Evolutionary conservation across 2,329 filamentous ascomycete genomes (phyloP).

Genomic region (Alternaria sp.): DNA sequence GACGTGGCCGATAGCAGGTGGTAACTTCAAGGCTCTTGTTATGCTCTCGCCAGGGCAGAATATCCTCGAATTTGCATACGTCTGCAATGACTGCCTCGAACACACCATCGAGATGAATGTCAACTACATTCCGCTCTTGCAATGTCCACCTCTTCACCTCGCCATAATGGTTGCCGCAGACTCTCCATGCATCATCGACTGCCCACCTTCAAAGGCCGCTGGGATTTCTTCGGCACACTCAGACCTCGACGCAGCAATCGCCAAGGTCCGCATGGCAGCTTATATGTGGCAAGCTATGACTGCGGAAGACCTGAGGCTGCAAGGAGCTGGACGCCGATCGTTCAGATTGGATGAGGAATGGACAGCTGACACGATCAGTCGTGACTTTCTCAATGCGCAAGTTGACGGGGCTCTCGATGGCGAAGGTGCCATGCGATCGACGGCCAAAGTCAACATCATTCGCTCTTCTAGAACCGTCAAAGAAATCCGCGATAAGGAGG

Average conservation of each 20-base stretch:
- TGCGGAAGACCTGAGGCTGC: slow-evolving; percentile 41
- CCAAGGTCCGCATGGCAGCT: slow-evolving; percentile 46
- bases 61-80: slow-evolving; percentile 28
- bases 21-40: slow-evolving; percentile 44
- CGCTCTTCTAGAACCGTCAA: slow-evolving; percentile 33
- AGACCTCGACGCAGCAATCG: slow-evolving; percentile 39
- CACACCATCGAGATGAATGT: slow-evolving; percentile 23
- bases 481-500: slow-evolving; percentile 29
- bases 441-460: slow-evolving; percentile 40
- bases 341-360: slow-evolving; percentile 47
- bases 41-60: slow-evolving; percentile 41
- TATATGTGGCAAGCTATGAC: slow-evolving; percentile 50
- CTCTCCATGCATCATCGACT: slow-evolving; percentile 43
- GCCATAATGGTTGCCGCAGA: slow-evolving; percentile 46
- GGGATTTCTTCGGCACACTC: slow-evolving; percentile 37
- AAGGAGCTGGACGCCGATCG: slow-evolving; percentile 36
- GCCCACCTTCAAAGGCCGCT: slow-evolving; percentile 36
- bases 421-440: slow-evolving; percentile 33
- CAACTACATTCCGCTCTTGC: slow-evolving; percentile 42
- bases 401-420: slow-evolving; percentile 16
- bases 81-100: slow-evolving; percentile 27
- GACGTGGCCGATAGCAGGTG: slow-evolving; percentile 47
- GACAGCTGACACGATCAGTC: slow-evolving; percentile 34
- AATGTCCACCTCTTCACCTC: slow-evolving; percentile 44
- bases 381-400: slow-evolving; percentile 28